phyloP scores from a whole-genome alignment of 768 basidiomycete species.

The Suillus plorans region DNA sequence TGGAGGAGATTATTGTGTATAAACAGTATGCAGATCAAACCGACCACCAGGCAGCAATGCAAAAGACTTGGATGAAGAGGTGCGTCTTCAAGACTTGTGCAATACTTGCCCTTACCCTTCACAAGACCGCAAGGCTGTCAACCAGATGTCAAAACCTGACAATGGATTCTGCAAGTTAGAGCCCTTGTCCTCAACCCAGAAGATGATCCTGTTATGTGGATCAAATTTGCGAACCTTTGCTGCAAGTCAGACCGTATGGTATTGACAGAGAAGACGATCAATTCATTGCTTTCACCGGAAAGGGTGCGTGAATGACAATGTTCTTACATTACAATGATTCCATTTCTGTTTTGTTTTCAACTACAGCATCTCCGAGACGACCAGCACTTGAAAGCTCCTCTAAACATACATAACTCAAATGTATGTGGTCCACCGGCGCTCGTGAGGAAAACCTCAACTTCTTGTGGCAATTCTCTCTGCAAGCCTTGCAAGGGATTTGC shows the following conservation, averaged over 20 bases:
- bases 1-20: slow-evolving; percentile 96
- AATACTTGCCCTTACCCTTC: background rate
- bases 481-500: slow-evolving; percentile 75
- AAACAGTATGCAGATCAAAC: slow-evolving; percentile 94
- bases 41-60: slow-evolving; percentile 86
- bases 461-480: slow-evolving; percentile 74
- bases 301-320: slow-evolving; percentile 38
- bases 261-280: slow-evolving; percentile 96
- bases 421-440: slow-evolving; percentile 88
- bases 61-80: slow-evolving; percentile 98
- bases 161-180: slow-evolving; percentile 92
- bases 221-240: slow-evolving; percentile 97
- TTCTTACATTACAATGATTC: background rate
- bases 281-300: slow-evolving; percentile 81
- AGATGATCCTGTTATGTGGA: slow-evolving; percentile 97
- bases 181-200: slow-evolving; percentile 91
- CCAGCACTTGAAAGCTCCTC: slow-evolving; percentile 73
- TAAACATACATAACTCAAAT: slow-evolving; percentile 92
- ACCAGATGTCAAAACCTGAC: slow-evolving; percentile 99
- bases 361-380: slow-evolving; percentile 50
- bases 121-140: slow-evolving; percentile 90
- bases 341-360: slow-evolving; percentile 16
- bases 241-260: slow-evolving; percentile 92
- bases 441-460: slow-evolving; percentile 78
- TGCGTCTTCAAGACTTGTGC: slow-evolving; percentile 29